phyloP scores from a whole-genome alignment of 257 asterid species.

The Ocimum tenuiflorum region DNA sequence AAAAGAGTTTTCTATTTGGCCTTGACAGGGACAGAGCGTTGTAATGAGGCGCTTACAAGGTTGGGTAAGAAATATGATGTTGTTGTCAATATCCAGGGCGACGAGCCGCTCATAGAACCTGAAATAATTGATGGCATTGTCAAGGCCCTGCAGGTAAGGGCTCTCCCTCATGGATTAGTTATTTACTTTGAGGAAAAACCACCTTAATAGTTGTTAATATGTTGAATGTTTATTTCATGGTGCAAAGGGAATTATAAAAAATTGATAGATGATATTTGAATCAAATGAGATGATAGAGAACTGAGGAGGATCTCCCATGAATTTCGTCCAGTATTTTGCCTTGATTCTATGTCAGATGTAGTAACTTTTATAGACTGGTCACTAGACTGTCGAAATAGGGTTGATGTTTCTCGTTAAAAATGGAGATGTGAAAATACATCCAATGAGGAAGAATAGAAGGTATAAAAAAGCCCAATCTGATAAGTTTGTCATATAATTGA shows the following conservation, averaged over 20 bases:
- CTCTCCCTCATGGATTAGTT: neutral
- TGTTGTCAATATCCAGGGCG: slow-evolving; percentile 91
- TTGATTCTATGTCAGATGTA: neutral
- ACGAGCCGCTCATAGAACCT: slow-evolving; percentile 93
- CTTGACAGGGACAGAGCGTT: slow-evolving; percentile 68
- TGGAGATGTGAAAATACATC: neutral
- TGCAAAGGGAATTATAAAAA: too few species aligned
- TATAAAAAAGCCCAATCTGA: neutral
- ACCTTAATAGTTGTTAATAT: neutral
- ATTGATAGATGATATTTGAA: neutral
- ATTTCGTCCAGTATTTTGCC: neutral
- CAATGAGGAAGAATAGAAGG: neutral
- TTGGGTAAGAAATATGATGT: slow-evolving; percentile 60
- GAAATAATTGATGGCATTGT: slow-evolving; percentile 83
- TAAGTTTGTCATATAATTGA: neutral
- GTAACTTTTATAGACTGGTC: neutral
- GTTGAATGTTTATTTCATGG: neutral
- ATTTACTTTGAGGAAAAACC: neutral
- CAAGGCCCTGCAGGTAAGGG: slow-evolving; percentile 63
- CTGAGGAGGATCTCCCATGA: neutral
- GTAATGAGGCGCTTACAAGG: slow-evolving; percentile 75
- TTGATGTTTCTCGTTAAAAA: neutral
- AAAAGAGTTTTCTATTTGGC: neutral
- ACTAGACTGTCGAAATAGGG: neutral
- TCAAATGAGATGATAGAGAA: neutral